A percentile compares a stretch with the other conserved stretches of the same genome.
Evolutionary conservation across 306 rosid genomes (phyloP).

Genomic region (Ochetophila trinervis): DNA sequence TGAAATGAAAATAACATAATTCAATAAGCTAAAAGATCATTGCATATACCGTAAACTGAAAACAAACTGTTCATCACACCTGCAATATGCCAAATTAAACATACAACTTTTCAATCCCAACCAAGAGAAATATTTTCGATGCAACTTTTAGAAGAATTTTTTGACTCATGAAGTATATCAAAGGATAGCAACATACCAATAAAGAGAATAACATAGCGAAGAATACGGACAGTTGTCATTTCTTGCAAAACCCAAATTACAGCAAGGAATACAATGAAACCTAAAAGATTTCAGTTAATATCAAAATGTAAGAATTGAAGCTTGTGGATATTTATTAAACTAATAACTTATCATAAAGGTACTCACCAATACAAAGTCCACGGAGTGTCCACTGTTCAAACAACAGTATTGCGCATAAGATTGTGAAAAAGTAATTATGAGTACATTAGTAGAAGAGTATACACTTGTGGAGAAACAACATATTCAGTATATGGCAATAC

Average conservation of each 20-base stretch:
- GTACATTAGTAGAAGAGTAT: neutral
- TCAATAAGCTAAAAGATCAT: neutral
- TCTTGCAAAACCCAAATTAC: conserved; percentile 87
- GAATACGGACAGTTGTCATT: conserved; percentile 66
- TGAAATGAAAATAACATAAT: neutral
- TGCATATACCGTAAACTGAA: conserved; percentile 80
- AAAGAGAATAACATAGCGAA: conserved; percentile 87
- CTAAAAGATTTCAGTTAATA: conserved; percentile 43
- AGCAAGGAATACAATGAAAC: conserved; percentile 79
- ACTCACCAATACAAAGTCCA: conserved; percentile 88
- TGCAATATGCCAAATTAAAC: conserved; percentile 40
- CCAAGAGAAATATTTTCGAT: conserved; percentile 12
- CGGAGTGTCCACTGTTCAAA: conserved; percentile 87
- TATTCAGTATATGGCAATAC: neutral
- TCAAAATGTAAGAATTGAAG: conserved; percentile 17
- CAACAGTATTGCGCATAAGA: conserved; percentile 20
- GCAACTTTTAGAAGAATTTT: conserved; percentile 12
- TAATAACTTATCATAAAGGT: conserved; percentile 12
- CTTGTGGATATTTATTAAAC: conserved; percentile 5
- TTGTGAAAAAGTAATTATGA: neutral
- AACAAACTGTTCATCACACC: conserved; percentile 99
- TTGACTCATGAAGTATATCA: conserved; percentile 11
- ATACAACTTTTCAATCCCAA: conserved; percentile 17
- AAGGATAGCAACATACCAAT: conserved; percentile 54
- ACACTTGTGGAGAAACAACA: neutral